These are phyloP conservation scores for Magnusiomyces clavatus DNA, from an alignment of 1,139 yeast genomes.

Conservation along the genomic window DNA sequence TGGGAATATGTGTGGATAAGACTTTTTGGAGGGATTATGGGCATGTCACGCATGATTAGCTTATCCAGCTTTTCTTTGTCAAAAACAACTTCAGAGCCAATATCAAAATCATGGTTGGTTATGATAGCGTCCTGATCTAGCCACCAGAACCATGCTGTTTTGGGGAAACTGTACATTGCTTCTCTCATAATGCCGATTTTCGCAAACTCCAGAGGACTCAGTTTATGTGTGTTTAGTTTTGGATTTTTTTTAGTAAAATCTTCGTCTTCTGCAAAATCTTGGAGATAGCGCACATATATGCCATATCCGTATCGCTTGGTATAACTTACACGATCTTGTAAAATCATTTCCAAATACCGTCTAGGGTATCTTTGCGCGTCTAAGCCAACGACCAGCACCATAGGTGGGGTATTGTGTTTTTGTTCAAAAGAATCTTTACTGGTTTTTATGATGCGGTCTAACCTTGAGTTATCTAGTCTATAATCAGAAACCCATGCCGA, in stretches of 20 bases:
- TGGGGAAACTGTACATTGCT: conserved; percentile 85
- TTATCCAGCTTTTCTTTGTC: conserved; percentile 51
- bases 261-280: conserved; percentile 57
- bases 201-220: conserved; percentile 41
- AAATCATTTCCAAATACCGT: conserved; percentile 42
- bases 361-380: conserved; percentile 23
- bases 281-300: conserved; percentile 70
- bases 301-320: conserved; percentile 73
- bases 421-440: conserved; percentile 4
- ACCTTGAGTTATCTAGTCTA: too few species aligned
- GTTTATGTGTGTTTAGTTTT: conserved; percentile 19
- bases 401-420: conserved; percentile 10
- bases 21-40: conserved; percentile 43
- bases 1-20: conserved; percentile 65
- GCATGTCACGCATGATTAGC: conserved; percentile 57
- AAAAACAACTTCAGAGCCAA: conserved; percentile 39
- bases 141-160: conserved; percentile 82
- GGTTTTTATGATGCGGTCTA: too few species aligned
- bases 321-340: conserved; percentile 76
- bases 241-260: conserved; percentile 16
- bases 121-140: conserved; percentile 71
- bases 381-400: conserved; percentile 26
- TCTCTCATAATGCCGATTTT: conserved; percentile 58
- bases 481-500: background rate
- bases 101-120: conserved; percentile 55